Base-by-base conservation (phyloP, 345 rosid genomes). In the Citrus inodora region DNA sequence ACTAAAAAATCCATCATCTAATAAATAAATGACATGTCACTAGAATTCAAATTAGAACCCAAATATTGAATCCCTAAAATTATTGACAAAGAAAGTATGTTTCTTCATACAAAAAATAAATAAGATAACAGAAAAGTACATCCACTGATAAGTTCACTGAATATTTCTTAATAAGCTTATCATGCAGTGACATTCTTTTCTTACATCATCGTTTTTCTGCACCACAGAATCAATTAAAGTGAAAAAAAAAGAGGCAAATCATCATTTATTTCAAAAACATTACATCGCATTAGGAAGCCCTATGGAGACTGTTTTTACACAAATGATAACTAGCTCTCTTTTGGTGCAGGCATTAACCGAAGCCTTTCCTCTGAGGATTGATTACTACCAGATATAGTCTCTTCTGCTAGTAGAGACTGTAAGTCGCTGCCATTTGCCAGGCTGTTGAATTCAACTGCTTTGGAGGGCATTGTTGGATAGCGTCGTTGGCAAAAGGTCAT, bases 401-500 rank as follows among this genome's bases (percentile, higher is more conserved):
- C 98, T 83, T 96, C 98, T 10, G 97, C 89, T 2, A 96, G 89
- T 74, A 96, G 83, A 10, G 98, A 92, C 82, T 94, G 97, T 67
- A 96, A 79, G 72, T 94, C 98, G 37, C 98, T 96, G 40, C 97
- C 98, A 33, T 96, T 96, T 37, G 98, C 99, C 85, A 96, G 85
- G 89, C 99, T 94, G 82, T 96, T 96, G 86, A 96, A 96, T 86
- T 96, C 99, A 2, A 94, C 94, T 1, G 98, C 99, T 85, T 94
- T 96, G 19, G 99, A 96, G 32, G 98, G 97, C 87, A 90, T 81
- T 3, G 97, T 85, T 27, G 99, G 98, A 70, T 94, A 96, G 22
- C 97, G 95, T 30, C 98, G 86, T 81, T 96, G 98, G 81, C 97
- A 96, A 82, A 94, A 92, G 3, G 98, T 96, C 99, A 96, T 92